Percentiles rank a stretch among this genome's conserved stretches.
These are phyloP conservation scores for Trichosanthes truncata DNA, from an alignment of 306 rosid species.

Conservation along the genomic window DNA sequence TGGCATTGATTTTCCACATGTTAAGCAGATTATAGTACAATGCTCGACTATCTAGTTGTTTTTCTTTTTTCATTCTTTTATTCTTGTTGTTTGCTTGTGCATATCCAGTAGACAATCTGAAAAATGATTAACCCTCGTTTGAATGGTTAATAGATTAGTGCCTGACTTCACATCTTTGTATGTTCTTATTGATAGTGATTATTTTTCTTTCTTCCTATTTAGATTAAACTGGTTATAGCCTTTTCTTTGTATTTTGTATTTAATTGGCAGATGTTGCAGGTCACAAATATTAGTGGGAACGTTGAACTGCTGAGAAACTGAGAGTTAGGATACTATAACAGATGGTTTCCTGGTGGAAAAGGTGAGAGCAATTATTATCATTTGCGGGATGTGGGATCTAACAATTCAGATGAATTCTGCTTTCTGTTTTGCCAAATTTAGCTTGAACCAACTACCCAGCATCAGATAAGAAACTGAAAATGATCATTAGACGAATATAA, in stretches of 20 bases:
- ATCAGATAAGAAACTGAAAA: neutral
- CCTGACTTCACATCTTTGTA: neutral
- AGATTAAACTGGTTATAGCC: neutral
- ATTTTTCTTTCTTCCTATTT: neutral
- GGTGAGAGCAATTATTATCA: slow-evolving; percentile 22
- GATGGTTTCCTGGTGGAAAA: slow-evolving; percentile 18
- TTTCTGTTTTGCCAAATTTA: neutral
- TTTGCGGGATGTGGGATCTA: neutral
- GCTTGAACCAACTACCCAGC: too few relatives aligned
- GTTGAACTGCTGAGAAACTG: slow-evolving; percentile 20
- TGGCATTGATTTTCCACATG: neutral
- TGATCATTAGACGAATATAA: neutral
- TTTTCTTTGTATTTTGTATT: neutral
- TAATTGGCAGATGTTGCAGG: slow-evolving; percentile 18
- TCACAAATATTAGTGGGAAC: slow-evolving; percentile 15
- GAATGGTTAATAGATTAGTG: neutral
- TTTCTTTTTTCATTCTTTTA: neutral
- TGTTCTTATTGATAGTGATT: neutral
- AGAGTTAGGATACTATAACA: slow-evolving; percentile 23
- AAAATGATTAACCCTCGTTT: too few relatives aligned
- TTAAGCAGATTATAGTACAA: neutral
- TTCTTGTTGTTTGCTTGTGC: neutral
- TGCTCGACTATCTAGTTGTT: neutral
- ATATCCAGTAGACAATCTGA: neutral
- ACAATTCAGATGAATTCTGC: neutral